Evolutionary conservation across 208 protist species (phyloP).

Genomic region (Blastocrithidia nonstop): DNA sequence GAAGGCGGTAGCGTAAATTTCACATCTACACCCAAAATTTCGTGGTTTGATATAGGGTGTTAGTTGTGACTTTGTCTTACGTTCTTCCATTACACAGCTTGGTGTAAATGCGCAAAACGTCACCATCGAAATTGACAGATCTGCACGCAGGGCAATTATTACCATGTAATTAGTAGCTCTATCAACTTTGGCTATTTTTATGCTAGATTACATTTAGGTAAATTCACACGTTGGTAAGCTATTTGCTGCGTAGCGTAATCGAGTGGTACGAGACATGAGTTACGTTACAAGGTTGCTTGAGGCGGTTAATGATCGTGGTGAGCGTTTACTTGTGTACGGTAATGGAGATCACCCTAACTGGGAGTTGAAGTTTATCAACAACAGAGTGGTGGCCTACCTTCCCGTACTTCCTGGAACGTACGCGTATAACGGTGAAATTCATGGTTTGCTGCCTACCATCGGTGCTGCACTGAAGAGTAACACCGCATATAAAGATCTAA

Average conservation of each 20-base stretch:
- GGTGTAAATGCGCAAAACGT: conserved; percentile 71
- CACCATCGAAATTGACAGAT: conserved; percentile 29
- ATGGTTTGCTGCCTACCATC: conserved; percentile 79
- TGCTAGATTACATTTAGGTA: conserved; percentile 66
- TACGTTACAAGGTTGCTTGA: conserved; percentile 68
- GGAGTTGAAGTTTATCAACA: conserved; percentile 61
- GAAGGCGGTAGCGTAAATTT: conserved; percentile 20
- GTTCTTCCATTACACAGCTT: conserved; percentile 80
- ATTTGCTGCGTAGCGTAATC: conserved; percentile 59
- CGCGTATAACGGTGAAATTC: conserved; percentile 66
- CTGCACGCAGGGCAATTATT: conserved; percentile 18
- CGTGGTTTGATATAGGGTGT: conserved; percentile 46
- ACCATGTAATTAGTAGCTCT: conserved; percentile 53
- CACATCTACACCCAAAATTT: conserved; percentile 57
- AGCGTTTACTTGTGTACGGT: conserved; percentile 64
- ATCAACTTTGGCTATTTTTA: conserved; percentile 63
- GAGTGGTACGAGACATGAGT: conserved; percentile 45
- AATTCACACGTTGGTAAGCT: conserved; percentile 79
- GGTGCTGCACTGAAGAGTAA: conserved; percentile 47
- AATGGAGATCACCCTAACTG: conserved; percentile 35
- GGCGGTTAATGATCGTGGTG: conserved; percentile 47
- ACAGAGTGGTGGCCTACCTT: conserved; percentile 74
- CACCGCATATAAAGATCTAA: conserved; percentile 68
- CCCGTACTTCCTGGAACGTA: conserved; percentile 65
- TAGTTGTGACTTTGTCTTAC: conserved; percentile 63